Base-by-base conservation (phyloP, 2,329 filamentous ascomycete genomes). In the Verruconis gallopava region DNA sequence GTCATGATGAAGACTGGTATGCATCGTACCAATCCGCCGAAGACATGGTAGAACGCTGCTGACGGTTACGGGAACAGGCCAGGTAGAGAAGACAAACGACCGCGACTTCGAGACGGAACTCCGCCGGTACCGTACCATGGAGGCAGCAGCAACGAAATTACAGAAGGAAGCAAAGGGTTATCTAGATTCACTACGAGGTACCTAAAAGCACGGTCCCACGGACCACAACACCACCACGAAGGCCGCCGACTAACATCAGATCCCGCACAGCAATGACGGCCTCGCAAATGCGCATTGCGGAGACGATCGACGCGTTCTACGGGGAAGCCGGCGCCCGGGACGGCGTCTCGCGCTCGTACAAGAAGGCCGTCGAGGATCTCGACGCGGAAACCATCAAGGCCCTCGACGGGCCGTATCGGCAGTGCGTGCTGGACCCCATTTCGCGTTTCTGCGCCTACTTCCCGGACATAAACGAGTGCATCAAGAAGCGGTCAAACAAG, bases 101-200 rank as follows among this genome's bases (percentile, higher is more conserved):
- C 85, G 93, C 52, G 91, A 96, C 62, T 98, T 96, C 63, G 91
- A 96, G 65, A 89, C 96, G 41, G 93, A 98, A 64, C 85, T 93
- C 64, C 79, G 89, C 60, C 86, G 91, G 50, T 98, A 94, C 69
- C 81, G 85, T 52, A 95, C 89, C 3, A 95, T 98, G 85, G 91
- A 98, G 63, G 79, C 88, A 4, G 91, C 93, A 13, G 85, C 89
- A 21, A 77, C 85, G 55, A 80, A 89, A 52, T 68, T 98, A 55
- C 91, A 96, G 59, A 96, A 95, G 62, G 91, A 98, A 67, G 88
- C 93, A 38, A 96, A 95, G 64, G 93, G 93, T 43, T 98, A 98
- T 60, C 71, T 98, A 42, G 93, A 98, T 66, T 94, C 86, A 14
- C 71, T 98, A 53, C 77, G 91, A 78, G 84, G 83, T 88, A 54